Base-by-base conservation (phyloP, 2,329 filamentous ascomycete species). In the Dactylonectria estremocensis region DNA sequence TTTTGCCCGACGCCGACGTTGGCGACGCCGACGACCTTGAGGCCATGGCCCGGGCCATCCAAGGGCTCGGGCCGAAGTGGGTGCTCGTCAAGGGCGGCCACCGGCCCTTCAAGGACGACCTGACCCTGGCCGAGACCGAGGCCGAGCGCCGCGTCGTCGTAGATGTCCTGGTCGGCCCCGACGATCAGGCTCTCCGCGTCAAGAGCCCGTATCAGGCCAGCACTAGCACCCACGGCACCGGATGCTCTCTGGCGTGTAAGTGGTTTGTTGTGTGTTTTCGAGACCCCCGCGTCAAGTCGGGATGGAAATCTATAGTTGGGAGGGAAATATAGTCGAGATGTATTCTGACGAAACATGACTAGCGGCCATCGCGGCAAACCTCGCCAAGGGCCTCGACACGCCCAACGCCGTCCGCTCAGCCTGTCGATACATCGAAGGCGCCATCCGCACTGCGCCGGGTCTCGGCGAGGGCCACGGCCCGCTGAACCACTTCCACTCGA, bases 21-120 rank as follows among this genome's bases (percentile, higher is more conserved):
- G 79, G 85, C 5, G 86, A 83, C 53, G 82, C 94, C 1, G 84
- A 89, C 5, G 93, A 93, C 49, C 80, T 98, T 46, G 90, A 94
- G 72, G 76, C 81, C 1, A 85, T 97, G 37, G 94, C 93, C 1
- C 89, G 87, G 69, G 82, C 83, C 13, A 85, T 97, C 8, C 88
- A 90, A 45, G 78, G 80, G 2, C 83, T 97, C 0, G 95, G 95
- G 0, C 91, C 95, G 0, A 88, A 89, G 70, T 95, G 92, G 83
- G 92, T 98, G 33, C 86, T 98, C 10, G 85, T 98, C 66, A 98
- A 98, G 81, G 95, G 95, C 48, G 95, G 95, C 0, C 96, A 98
- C 81, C 80, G 92, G n/a, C 95, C 95, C 1, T 88, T 98, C 70
- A 90, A 87, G 5, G 86, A 84, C 56, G 88, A 92, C 54, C 85